Conservation (phyloP, 768 basidiomycete genomes). For the Leccinum uliginosum region DNA sequence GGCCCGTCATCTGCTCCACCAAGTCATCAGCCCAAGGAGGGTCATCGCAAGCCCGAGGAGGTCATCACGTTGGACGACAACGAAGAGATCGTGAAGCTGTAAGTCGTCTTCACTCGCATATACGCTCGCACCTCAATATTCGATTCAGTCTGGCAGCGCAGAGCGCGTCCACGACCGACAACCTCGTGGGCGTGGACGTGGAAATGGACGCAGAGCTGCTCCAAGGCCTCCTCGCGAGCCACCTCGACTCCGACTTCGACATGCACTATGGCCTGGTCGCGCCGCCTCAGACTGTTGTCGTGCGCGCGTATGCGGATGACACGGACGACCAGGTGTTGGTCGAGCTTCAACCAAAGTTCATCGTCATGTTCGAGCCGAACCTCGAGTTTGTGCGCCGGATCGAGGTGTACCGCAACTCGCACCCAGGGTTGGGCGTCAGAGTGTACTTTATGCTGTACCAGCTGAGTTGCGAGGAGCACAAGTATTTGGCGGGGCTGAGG, state of each 20-base stretch:
- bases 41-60: constrained; percentile 5
- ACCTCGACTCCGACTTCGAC: constrained; percentile 60
- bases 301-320: constrained; percentile 89
- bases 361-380: constrained; percentile 94
- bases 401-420: constrained; percentile 86
- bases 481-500: constrained; percentile 83
- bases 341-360: constrained; percentile 86
- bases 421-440: constrained; percentile 76
- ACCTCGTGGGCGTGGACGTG: constrained; percentile 4
- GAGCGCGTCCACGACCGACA: constrained; percentile 7
- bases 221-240: constrained; percentile 25
- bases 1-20: constrained; percentile 31
- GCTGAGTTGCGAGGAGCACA: constrained; percentile 92
- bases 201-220: constrained; percentile 22
- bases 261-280: constrained; percentile 72
- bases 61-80: constrained; percentile 17
- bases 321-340: constrained; percentile 84
- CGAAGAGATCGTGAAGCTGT: constrained; percentile 57
- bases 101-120: constrained; percentile 21
- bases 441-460: constrained; percentile 97
- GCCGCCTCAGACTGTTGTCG: constrained; percentile 76
- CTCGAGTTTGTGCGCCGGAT: constrained; percentile 89
- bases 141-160: constrained; percentile 19
- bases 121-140: not conserved
- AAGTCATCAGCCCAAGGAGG: constrained; percentile 10